Base-by-base conservation (phyloP, 2,329 filamentous ascomycete species). In the Lasiodiplodia hormozganensis region DNA sequence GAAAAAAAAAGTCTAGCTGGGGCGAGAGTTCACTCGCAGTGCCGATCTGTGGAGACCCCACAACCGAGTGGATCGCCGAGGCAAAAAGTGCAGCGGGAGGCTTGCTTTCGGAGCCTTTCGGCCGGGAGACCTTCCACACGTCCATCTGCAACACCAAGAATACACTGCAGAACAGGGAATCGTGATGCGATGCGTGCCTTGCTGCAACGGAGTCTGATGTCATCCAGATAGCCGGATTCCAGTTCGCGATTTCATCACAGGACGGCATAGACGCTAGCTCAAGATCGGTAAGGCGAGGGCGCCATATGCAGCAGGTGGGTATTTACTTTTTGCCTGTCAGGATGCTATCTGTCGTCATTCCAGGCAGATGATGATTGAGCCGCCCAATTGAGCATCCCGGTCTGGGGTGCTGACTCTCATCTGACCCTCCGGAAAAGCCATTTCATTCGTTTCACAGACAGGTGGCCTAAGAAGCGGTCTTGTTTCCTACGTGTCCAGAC, bases 11-110 rank as follows among this genome's bases (percentile, higher is more conserved):
- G 43, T 49, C 47, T 52, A 34, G 47, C 21, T 52, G 40, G 21
- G 31, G 60, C 40, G 60, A 64, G 60, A 53, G 60, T n/a, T 31
- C 43, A 23, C 31, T 49, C 28, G 47, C 60, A 38, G n/a, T 64
- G 60, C 28, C 60, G 60, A 64, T 64, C 60, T 64, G 60, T 64
- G 60, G 60, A 64, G 60, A 64, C 60, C 60, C 60, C 60, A 64
- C 60, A 64, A 18, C 18, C 28, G 31, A 36, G 47, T 52, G 60
- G 60, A 64, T 52, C 60, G 60, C 60, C 47, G 58, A 62, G 58
- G 58, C 58, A 62, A 18, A 40, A 51, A 62, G 60, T 25, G 47
- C 60, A 23, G 47, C 60, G 43, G 47, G 31, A 64, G 60, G 60
- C 47, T 64, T 64, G 43, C 60, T 52, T 34, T 64, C 60, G 60